Percentiles rank a stretch among this genome's conserved stretches.
phyloP scores from a whole-genome alignment of 1,284 basidiomycete genomes.

The Trichosporon faecale region DNA sequence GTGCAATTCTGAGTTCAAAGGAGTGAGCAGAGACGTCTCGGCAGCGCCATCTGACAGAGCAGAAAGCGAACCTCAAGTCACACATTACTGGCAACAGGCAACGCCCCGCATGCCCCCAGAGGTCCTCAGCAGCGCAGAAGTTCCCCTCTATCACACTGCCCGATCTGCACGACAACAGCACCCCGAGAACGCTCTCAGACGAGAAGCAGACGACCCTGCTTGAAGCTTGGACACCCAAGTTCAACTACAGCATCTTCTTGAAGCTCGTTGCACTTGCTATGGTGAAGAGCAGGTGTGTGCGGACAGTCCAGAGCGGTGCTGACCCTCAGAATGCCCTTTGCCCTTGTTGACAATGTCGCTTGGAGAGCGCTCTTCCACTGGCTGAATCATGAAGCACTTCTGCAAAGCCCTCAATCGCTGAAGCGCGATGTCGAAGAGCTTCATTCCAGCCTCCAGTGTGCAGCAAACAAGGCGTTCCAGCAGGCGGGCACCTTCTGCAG shows the following conservation, averaged over 20 bases:
- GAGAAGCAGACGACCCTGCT: too few species aligned
- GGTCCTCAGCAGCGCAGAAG: too few species aligned
- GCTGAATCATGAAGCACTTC: background rate
- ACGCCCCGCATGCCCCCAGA: too few species aligned
- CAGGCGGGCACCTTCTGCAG: background rate
- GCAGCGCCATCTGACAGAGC: too few species aligned
- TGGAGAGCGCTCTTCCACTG: background rate
- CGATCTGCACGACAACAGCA: too few species aligned
- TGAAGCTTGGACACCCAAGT: too few species aligned
- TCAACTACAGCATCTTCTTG: background rate
- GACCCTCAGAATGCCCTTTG: background rate
- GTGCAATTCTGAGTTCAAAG: too few species aligned
- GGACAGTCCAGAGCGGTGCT: background rate
- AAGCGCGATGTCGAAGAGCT: background rate
- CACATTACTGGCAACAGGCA: too few species aligned
- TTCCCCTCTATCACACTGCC: too few species aligned
- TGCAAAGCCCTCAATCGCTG: background rate
- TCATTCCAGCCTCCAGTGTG: background rate
- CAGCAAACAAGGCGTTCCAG: background rate
- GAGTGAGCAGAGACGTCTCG: too few species aligned
- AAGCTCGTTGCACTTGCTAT: background rate
- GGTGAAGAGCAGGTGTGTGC: background rate
- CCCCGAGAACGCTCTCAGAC: too few species aligned
- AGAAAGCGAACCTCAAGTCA: too few species aligned
- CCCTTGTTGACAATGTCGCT: background rate